Evolutionary conservation across 106 monocot species (phyloP).

Genomic region (Dendrobium nobile): DNA sequence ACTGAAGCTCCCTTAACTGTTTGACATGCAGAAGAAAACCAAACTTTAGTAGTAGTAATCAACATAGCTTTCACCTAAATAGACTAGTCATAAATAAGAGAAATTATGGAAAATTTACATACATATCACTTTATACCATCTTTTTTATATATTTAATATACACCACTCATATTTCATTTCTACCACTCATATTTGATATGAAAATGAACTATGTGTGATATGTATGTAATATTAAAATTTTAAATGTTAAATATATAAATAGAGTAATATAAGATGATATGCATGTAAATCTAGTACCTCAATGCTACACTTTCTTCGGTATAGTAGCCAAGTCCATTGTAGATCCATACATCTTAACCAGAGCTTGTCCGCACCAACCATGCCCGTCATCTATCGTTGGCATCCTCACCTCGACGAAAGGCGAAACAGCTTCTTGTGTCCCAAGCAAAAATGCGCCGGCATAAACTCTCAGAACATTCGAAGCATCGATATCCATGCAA

Average conservation of each 20-base stretch:
- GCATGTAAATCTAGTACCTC: neutral
- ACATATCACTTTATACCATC: too few species aligned
- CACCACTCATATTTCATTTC: too few species aligned
- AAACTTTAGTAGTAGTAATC: too few species aligned
- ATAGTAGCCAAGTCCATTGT: constrained; percentile 37
- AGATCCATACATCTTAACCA: constrained; percentile 41
- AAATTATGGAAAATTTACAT: neutral
- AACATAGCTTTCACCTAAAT: too few species aligned
- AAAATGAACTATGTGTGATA: too few species aligned
- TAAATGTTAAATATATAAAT: too few species aligned
- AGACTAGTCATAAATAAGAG: too few species aligned
- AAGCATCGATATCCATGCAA: constrained; percentile 71
- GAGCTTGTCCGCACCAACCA: constrained; percentile 58
- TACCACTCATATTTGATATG: too few species aligned
- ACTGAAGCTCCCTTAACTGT: neutral
- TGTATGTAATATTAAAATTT: too few species aligned
- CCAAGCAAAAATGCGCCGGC: constrained; percentile 32
- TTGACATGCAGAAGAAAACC: too few species aligned
- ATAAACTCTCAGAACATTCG: constrained; percentile 52
- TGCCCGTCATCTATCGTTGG: constrained; percentile 62
- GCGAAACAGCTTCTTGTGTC: constrained; percentile 11
- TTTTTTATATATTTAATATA: too few species aligned
- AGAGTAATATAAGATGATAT: too few species aligned
- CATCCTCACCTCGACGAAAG: constrained; percentile 68
- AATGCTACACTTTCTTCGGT: constrained; percentile 23